phyloP scores from a whole-genome alignment of 345 rosid species.

The Gossypium turneri region DNA sequence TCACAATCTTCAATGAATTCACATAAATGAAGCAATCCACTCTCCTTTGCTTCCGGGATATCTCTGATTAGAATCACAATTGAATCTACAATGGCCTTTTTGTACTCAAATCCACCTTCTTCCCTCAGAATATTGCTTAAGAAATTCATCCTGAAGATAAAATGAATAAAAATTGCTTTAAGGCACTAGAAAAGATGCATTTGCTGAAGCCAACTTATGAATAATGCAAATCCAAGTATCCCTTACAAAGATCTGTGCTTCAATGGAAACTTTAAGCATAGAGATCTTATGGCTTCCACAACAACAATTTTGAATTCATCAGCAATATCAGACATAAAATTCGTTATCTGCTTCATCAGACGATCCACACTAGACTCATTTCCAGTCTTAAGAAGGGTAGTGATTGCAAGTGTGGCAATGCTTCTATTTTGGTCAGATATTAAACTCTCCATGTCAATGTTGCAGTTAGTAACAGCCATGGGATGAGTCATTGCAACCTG shows the following conservation, averaged over 20 bases:
- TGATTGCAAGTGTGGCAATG: conserved; percentile 97
- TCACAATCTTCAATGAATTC: conserved; percentile 99
- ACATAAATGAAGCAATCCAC: conserved; percentile 94
- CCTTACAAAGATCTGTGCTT: conserved; percentile 94
- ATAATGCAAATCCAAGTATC: neutral
- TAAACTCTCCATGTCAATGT: conserved; percentile 98
- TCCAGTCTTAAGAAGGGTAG: conserved; percentile 96
- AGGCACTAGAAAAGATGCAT: neutral
- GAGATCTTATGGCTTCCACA: conserved; percentile 95
- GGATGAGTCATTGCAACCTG: conserved; percentile 99
- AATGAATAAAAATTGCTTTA: conserved; percentile 10
- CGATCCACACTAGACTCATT: conserved; percentile 98
- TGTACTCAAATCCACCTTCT: conserved; percentile 99
- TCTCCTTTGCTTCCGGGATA: conserved; percentile 98
- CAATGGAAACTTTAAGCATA: conserved; percentile 93
- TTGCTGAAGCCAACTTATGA: neutral
- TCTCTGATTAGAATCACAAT: conserved; percentile 94
- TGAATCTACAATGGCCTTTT: conserved; percentile 95
- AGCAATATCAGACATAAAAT: conserved; percentile 97
- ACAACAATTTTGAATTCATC: conserved; percentile 99
- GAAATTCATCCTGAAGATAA: conserved; percentile 85
- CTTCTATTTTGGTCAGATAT: conserved; percentile 98
- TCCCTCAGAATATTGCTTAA: conserved; percentile 97
- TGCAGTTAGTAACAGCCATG: conserved; percentile 98
- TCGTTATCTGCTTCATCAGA: conserved; percentile 96